phyloP scores from a whole-genome alignment of 441 rosid genomes.

The Syzygium syzygioides region DNA sequence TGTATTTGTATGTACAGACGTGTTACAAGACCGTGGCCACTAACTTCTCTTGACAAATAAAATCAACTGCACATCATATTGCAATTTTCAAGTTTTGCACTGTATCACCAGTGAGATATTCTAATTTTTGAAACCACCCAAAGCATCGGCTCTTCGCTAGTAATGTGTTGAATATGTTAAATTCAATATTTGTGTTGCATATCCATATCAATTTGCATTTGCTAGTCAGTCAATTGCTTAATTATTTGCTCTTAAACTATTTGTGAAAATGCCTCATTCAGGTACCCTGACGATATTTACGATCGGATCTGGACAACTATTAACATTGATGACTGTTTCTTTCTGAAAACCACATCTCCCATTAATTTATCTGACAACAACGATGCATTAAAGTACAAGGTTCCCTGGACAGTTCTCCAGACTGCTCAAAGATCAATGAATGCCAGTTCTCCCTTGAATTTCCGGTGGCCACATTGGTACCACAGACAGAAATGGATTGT shows the following conservation, averaged over 20 bases:
- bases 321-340: fast-evolving
- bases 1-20: background rate
- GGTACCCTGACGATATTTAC: background rate
- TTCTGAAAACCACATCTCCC: fast-evolving
- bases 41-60: background rate
- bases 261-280: background rate
- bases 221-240: background rate
- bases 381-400: background rate
- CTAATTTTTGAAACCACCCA: background rate
- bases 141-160: background rate
- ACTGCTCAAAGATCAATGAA: fast-evolving
- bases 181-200: fast-evolving
- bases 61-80: background rate
- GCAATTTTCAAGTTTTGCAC: background rate
- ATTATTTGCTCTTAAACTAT: background rate
- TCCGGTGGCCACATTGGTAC: fast-evolving
- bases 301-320: fast-evolving
- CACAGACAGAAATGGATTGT: background rate
- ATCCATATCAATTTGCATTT: background rate
- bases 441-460: fast-evolving
- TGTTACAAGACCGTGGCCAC: background rate
- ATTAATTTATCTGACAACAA: background rate
- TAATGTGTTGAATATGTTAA: too few species aligned
- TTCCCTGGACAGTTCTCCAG: fast-evolving
- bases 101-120: background rate